Percentiles rank a stretch among this genome's conserved stretches.
Evolutionary conservation across 805 yeast genomes (phyloP).

Genomic region (Teunomyces barrocoloradensis): DNA sequence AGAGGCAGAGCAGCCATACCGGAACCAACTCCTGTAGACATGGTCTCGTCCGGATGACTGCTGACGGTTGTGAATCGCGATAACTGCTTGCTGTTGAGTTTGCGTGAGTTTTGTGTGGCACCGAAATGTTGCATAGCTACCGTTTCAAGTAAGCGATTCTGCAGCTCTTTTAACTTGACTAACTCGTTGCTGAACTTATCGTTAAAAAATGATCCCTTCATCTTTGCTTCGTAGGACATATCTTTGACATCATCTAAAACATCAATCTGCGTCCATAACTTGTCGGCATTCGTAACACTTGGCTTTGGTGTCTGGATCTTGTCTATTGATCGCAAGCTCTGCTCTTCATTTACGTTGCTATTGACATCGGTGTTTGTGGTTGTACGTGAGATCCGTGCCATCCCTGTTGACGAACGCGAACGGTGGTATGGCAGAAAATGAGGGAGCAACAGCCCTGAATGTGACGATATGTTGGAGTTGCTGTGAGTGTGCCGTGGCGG

Average conservation of each 20-base stretch:
- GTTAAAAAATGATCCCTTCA: conserved; percentile 50
- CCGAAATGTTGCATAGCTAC: conserved; percentile 31
- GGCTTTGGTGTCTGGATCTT: conserved; percentile 55
- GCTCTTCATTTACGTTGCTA: conserved; percentile 8
- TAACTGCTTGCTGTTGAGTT: conserved; percentile 9
- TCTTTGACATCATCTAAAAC: conserved; percentile 75
- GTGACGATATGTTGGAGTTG: not conserved
- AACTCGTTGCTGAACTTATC: conserved; percentile 51
- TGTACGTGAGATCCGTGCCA: conserved; percentile 12
- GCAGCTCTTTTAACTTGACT: conserved; percentile 54
- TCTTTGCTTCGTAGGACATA: conserved; percentile 47
- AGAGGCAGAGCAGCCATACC: not conserved
- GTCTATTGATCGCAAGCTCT: conserved; percentile 38
- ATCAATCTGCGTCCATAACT: conserved; percentile 84
- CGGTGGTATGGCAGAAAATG: conserved; percentile 2
- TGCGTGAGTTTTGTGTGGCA: conserved; percentile 11
- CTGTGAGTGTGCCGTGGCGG: not conserved
- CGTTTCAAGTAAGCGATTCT: conserved; percentile 37
- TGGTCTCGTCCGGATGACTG: not conserved
- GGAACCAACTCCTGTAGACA: not conserved
- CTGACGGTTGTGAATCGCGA: not conserved
- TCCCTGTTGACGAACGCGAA: conserved; percentile 13
- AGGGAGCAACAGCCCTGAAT: not conserved
- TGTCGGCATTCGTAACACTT: conserved; percentile 65
- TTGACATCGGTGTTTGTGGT: conserved; percentile 2